Percentiles rank a stretch among this genome's conserved stretches.
Conservation (phyloP, 257 asterid genomes). For the Phtheirospermum japonicum region DNA sequence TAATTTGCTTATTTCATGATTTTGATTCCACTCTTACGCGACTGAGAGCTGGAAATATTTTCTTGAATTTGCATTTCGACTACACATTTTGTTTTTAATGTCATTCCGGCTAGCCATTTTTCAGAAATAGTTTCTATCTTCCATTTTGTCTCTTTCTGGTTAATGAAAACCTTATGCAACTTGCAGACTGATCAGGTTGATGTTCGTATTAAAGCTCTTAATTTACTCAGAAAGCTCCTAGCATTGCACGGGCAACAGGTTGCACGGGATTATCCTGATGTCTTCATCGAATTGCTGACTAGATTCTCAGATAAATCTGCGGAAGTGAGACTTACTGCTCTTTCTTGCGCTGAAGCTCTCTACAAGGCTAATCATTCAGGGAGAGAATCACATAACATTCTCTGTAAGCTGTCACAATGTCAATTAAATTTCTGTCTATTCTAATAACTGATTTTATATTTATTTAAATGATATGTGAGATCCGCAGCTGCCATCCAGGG, state of each 20-base stretch:
- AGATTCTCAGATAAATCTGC: slow-evolving; percentile 79
- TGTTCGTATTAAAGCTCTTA: slow-evolving; percentile 83
- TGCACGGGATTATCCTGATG: slow-evolving; percentile 52
- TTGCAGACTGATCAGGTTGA: slow-evolving; percentile 95
- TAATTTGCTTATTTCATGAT: background rate
- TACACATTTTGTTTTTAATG: background rate
- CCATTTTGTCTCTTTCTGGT: slow-evolving; percentile 23
- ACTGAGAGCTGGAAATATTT: slow-evolving; percentile 7
- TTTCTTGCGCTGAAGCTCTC: slow-evolving; percentile 71
- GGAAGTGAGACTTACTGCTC: slow-evolving; percentile 78
- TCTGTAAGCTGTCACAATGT: slow-evolving; percentile 56
- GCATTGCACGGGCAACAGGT: slow-evolving; percentile 48
- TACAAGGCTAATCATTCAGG: slow-evolving; percentile 49
- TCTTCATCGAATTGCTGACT: slow-evolving; percentile 62
- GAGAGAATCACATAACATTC: slow-evolving; percentile 54
- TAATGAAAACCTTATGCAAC: slow-evolving; percentile 27
- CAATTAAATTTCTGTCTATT: slow-evolving; percentile 15
- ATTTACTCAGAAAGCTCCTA: slow-evolving; percentile 55
- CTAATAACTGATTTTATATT: slow-evolving; percentile 21
- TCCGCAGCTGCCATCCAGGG: slow-evolving; percentile 66
- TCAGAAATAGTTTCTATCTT: slow-evolving; percentile 6
- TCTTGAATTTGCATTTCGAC: slow-evolving; percentile 21
- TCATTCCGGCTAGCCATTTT: slow-evolving; percentile 11
- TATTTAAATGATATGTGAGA: slow-evolving; percentile 29
- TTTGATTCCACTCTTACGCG: background rate